Evolutionary conservation across 495 filamentous ascomycete genomes (phyloP), one percentile per base, ranked within the genome.

Genomic region (Aspergillus cristatus): DNA sequence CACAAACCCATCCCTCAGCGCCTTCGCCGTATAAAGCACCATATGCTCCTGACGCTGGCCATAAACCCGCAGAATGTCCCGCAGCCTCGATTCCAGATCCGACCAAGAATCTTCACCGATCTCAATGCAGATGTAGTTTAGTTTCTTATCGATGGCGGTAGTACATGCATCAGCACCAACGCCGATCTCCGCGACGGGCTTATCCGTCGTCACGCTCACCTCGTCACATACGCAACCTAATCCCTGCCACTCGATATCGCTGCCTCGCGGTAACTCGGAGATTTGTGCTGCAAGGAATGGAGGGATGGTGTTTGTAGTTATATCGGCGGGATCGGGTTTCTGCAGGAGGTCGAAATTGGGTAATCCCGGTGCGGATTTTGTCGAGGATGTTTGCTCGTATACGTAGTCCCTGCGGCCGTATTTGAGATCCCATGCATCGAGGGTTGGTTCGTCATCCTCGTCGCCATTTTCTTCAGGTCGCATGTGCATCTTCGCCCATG

Each of bases 211-310:
- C 22, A 60, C 14, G 16, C 39, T 48, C 30, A 57, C 33, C 13
- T 54, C 38, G 32, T 41, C 31, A 42, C 65, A 62, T 11, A 38
- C 56, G 32, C 51, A 49, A 5, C 71, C 71, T 18, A 71, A 42
- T 17, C 63, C 74, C 46, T 79, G 75, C 86, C 86, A 90, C 59
- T 94, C 86, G 26, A 93, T 74, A 37, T 67, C 65, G 42, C 74
- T 78, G 11, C 60, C 68, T 20, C 82, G 70, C 1, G 86, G 86
- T 25, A 94, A 59, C 42, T 75, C 71, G 28, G 77, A 70, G 10
- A 90, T 83, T 39, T 90, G 74, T 2, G 78, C 79, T 0, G 78
- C 75, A 48, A 89, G 78, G 41, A 87, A 70, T 2, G 79, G 79
- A 1, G 87, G 80, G 14, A 67, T 38, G 16, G 20, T 31, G 16